Base-by-base conservation (phyloP, 495 filamentous ascomycete genomes). In the Penicillium desertorum region DNA sequence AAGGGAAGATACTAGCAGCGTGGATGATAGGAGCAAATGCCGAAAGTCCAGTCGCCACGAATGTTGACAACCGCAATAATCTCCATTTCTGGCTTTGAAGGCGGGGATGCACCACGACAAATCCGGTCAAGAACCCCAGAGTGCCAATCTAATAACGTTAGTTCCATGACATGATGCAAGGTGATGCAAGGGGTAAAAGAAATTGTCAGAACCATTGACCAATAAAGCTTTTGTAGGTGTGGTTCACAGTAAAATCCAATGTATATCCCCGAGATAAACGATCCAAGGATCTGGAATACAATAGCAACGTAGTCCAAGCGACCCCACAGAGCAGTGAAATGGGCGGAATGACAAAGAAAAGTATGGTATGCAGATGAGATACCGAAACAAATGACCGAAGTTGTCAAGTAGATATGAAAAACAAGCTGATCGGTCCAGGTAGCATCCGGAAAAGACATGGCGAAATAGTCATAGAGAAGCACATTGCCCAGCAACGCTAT, bases 21-120 rank as follows among this genome's bases (percentile, higher is more conserved):
- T 82, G 78, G 12, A 75, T 66, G 2, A 81, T 68, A 0, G 78
- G 78, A 23, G 70, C 76, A 46, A 81, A 63, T 4, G 74, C 78
- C 5, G 78, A 79, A 19, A 80, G 45, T 1, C 73, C 79, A 5
- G 78, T 82, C n/a, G 61, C 68, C n/a, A 83, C 67, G 44, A 83
- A 80, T 14, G 72, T 71, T 11, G 70, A 56, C 12, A 71, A 62
- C 25, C 79, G 79, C 30, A 79, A 68, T 1, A 67, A 60, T 9
- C 80, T 69, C 65, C 65, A 82, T 19, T 59, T 58, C 5, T 51
- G 69, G 27, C 77, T 76, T 52, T 80, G 78, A 36, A 81, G 73
- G 22, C 59, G 62, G 7, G 78, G 77, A 60, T 73, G 60, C 39
- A 70, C 43, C 23, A 41, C 56, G 57, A 80, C 69, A 39, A 64